Conservation (phyloP, 192 early-diverging fungal species). For the Podochytrium sp. region DNA sequence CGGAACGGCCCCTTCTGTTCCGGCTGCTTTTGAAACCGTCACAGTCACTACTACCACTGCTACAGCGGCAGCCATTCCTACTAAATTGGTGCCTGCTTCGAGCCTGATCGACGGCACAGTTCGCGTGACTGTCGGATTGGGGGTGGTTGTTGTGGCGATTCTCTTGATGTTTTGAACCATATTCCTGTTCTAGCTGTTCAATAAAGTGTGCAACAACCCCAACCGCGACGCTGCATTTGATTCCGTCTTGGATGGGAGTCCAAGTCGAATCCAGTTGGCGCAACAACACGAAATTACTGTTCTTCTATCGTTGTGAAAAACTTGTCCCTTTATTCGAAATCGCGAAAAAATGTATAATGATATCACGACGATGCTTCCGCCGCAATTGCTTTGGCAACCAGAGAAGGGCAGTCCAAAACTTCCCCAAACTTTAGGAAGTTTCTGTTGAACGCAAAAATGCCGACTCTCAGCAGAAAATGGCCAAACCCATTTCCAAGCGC, state of each 20-base stretch:
- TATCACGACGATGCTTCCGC: not conserved
- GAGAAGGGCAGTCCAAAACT: not conserved
- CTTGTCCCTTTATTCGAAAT: not conserved
- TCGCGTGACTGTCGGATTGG: too few relatives aligned
- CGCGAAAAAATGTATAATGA: not conserved
- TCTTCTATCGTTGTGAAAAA: not conserved
- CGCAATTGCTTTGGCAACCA: not conserved
- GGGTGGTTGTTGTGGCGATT: too few relatives aligned
- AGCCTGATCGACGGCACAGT: too few relatives aligned
- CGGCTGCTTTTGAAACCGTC: too few relatives aligned
- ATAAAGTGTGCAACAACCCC: too few relatives aligned
- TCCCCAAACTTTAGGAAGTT: not conserved
- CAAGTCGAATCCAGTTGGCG: not conserved
- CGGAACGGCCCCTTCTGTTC: too few relatives aligned
- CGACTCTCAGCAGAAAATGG: conserved; percentile 2
- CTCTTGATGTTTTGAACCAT: too few relatives aligned
- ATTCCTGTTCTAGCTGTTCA: too few relatives aligned
- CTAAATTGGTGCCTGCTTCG: too few relatives aligned
- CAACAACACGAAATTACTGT: not conserved
- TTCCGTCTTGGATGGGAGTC: not conserved
- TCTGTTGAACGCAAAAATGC: not conserved
- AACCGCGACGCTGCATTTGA: too few relatives aligned
- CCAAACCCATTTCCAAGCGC: not conserved
- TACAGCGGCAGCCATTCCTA: too few relatives aligned
- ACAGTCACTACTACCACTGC: too few relatives aligned